A percentile compares a stretch with the other conserved stretches of the same genome.
Conservation (phyloP, 2,329 filamentous ascomycete genomes). For the Aspergillaceae sp. region DNA sequence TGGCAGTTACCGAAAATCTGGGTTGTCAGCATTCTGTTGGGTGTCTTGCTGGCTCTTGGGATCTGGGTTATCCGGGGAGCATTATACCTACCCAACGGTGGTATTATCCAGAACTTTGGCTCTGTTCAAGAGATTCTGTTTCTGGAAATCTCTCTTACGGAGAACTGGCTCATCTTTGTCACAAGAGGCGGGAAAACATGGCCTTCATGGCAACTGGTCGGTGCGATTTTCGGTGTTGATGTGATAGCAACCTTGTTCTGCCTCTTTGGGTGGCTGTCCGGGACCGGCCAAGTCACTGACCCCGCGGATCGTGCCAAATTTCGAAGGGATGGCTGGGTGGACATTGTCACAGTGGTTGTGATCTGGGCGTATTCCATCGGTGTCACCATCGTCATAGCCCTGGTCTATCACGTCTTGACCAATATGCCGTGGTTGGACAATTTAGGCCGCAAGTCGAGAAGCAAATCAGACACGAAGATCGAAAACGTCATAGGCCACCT, state of each 20-base stretch:
- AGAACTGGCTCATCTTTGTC: constrained; percentile 97
- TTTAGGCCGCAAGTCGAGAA: constrained; percentile 45
- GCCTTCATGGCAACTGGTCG: constrained; percentile 65
- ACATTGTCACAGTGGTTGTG: constrained; percentile 48
- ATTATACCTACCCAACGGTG: constrained; percentile 60
- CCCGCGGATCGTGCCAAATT: constrained; percentile 21
- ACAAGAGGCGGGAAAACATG: constrained; percentile 72
- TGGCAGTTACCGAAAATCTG: constrained; percentile 77
- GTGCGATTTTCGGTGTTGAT: constrained; percentile 64
- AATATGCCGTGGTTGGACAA: constrained; percentile 40
- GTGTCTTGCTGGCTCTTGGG: constrained; percentile 56
- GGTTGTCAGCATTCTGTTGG: constrained; percentile 55
- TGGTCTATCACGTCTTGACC: constrained; percentile 44
- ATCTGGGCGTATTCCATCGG: constrained; percentile 47
- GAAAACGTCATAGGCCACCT: constrained; percentile 47
- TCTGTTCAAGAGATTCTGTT: constrained; percentile 72
- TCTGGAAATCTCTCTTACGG: constrained; percentile 81
- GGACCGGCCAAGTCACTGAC: constrained; percentile 18
- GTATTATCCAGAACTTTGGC: constrained; percentile 67
- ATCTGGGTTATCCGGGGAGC: constrained; percentile 68
- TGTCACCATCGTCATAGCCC: constrained; percentile 45
- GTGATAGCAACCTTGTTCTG: constrained; percentile 64
- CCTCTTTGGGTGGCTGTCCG: constrained; percentile 65
- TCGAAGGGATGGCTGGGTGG: constrained; percentile 45
- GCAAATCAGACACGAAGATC: constrained; percentile 44